Percentiles rank a stretch among this genome's conserved stretches.
Evolutionary conservation across 2,329 filamentous ascomycete species (phyloP).

Genomic region (Coniochaeta pulveracea): DNA sequence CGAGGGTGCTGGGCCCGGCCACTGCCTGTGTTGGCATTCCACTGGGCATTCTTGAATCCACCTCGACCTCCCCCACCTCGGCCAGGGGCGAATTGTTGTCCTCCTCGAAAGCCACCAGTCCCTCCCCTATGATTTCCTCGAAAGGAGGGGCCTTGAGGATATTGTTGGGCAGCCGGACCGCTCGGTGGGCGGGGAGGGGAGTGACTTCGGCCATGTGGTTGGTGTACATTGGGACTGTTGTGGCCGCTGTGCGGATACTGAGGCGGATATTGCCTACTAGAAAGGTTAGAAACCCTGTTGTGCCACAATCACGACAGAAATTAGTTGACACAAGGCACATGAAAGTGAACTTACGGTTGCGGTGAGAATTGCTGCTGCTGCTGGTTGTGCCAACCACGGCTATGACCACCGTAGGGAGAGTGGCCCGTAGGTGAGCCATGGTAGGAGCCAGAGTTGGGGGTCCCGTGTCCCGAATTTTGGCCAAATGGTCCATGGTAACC

Average conservation of each 20-base stretch:
- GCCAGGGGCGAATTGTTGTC: conserved; percentile 37
- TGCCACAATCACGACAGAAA: not conserved
- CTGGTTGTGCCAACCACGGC: conserved; percentile 26
- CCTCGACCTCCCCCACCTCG: conserved; percentile 42
- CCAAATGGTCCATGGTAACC: conserved; percentile 27
- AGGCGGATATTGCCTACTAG: conserved; percentile 48
- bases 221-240: conserved; percentile 37
- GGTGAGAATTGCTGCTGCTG: conserved; percentile 24
- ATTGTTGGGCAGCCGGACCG: conserved; percentile 44
- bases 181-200: conserved; percentile 45
- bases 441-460: conserved; percentile 28
- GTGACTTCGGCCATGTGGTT: conserved; percentile 36
- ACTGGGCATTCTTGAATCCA: conserved; percentile 56
- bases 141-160: conserved; percentile 29
- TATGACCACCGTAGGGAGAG: conserved; percentile 28
- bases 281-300: conserved; percentile 14
- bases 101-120: conserved; percentile 46
- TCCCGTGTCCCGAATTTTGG: conserved; percentile 28
- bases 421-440: conserved; percentile 31
- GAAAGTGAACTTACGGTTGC: conserved; percentile 24
- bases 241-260: conserved; percentile 47
- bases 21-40: conserved; percentile 45
- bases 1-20: conserved; percentile 17
- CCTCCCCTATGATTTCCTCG: conserved; percentile 35
- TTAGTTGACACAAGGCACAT: not conserved